Base-by-base conservation (phyloP, 1,139 yeast species). In the Debaryomyces singareniensis region DNA sequence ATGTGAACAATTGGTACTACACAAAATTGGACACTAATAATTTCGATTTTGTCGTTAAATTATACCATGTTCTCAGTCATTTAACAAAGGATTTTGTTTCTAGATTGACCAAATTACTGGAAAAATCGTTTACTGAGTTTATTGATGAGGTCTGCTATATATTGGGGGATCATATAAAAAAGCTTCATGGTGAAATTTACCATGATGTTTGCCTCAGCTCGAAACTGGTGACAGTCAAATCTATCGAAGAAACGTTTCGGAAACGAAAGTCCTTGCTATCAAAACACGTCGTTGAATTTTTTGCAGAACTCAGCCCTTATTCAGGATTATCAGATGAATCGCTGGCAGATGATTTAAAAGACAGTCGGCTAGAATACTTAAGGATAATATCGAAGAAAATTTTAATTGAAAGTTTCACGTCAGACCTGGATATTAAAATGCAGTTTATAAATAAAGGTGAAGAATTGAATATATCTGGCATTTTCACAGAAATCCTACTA, bases 1-100 rank as follows among this genome's bases (percentile, higher is more conserved):
- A 50, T 35, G 55, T 67, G 14, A 49, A 51, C 32, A 51, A 65
- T 28, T 67, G 73, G 73, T 67, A 64, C 39, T 43, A 56, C 25
- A 38, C 35, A 20, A 63, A 61, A 36, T 45, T 67, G 13, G 62
- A 64, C 33, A 64, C 71, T 2, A 61, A 59, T 27, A 61, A 62
- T 37, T 34, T 49, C 30, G 65, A 58, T 24, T 63, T 67, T 39
- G 34, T 64, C 13, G 49, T 39, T 26, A 34, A 35, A 13, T 50
- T 63, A n/a, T 64, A 65, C 39, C 42, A 38, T 23, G 36, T 54
- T 5, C 36, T 66, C 27, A 48, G 63, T 35, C 59, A 49, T 16
- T 43, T 63, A 25, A 46, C 58, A 3, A 42, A 42, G 22, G 59
- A 53, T 31, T 29, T 59, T 20, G 35, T 53, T 6, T 27, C 24